Percentiles rank a stretch among this genome's conserved stretches.
Conservation (phyloP, 1,284 basidiomycete genomes). For the Ganoderma resinaceum region DNA sequence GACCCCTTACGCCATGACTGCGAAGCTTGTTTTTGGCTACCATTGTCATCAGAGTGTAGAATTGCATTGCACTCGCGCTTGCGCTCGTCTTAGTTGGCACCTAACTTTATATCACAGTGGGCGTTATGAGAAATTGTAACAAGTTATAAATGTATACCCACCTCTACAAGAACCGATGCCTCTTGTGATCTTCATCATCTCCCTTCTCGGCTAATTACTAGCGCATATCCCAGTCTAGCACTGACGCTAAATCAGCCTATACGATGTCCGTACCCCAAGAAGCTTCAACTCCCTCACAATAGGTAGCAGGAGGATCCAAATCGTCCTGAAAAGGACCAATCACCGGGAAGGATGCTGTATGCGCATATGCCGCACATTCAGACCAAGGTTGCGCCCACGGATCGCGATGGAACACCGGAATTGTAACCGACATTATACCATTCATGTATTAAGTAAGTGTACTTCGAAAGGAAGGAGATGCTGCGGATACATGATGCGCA, state of each 20-base stretch:
- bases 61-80: neutral
- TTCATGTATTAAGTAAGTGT: neutral
- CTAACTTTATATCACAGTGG: neutral
- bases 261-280: neutral
- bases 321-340: too few species aligned
- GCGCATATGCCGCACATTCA: too few species aligned
- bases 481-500: neutral
- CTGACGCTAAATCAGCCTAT: neutral
- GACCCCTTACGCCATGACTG: neutral
- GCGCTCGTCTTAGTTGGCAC: neutral
- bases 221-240: neutral
- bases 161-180: neutral
- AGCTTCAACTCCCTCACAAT: neutral
- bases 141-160: neutral
- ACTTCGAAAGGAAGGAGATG: neutral
- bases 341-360: too few species aligned
- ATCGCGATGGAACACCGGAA: neutral
- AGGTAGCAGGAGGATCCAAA: constrained; percentile 7
- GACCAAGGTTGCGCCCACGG: neutral
- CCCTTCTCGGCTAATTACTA: neutral
- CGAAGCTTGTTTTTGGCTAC: neutral
- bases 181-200: neutral
- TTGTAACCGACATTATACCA: neutral
- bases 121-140: too few species aligned
- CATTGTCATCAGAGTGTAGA: neutral